These are phyloP conservation scores for Helicostylum pulchrum DNA, from an alignment of 192 early-diverging fungal species.

Conservation along the genomic window DNA sequence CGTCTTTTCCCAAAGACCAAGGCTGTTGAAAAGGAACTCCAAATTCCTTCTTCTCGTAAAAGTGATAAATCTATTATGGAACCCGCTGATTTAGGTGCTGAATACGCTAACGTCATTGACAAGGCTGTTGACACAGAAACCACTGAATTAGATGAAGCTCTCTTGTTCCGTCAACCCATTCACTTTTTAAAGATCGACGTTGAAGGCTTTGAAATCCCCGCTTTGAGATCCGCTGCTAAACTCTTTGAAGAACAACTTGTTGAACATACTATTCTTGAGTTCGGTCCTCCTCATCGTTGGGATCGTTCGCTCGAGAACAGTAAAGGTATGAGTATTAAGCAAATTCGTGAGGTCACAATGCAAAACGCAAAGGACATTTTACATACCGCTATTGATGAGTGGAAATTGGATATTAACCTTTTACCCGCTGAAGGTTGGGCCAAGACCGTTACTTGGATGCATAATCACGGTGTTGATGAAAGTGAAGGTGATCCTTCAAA, in stretches of 20 bases:
- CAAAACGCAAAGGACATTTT: constrained; percentile 23
- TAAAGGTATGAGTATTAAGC: background rate
- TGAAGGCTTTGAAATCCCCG: constrained; percentile 36
- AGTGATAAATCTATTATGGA: constrained; percentile 8
- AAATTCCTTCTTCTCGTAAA: background rate
- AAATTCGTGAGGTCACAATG: constrained; percentile 19
- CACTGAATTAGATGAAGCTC: background rate
- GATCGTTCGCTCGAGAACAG: constrained; percentile 25
- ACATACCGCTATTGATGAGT: constrained; percentile 16
- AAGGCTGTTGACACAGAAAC: constrained; percentile 12
- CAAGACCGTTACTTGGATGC: constrained; percentile 23
- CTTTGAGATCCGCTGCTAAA: constrained; percentile 25
- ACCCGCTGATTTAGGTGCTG: constrained; percentile 22
- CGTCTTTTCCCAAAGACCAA: constrained; percentile 21
- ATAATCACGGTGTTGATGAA: constrained; percentile 1
- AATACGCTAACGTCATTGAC: constrained; percentile 20
- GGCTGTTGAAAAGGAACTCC: background rate
- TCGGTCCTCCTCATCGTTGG: constrained; percentile 36
- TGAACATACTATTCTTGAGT: constrained; percentile 35
- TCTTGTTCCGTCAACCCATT: constrained; percentile 26
- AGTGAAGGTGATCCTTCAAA: background rate
- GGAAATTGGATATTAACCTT: constrained; percentile 31
- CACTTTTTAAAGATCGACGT: constrained; percentile 41
- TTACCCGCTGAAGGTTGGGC: constrained; percentile 34
- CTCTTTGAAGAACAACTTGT: constrained; percentile 28